Evolutionary conservation across 116 monocot species (phyloP), one percentile per base, ranked within the genome.

Genomic region (Posidonia oceanica): DNA sequence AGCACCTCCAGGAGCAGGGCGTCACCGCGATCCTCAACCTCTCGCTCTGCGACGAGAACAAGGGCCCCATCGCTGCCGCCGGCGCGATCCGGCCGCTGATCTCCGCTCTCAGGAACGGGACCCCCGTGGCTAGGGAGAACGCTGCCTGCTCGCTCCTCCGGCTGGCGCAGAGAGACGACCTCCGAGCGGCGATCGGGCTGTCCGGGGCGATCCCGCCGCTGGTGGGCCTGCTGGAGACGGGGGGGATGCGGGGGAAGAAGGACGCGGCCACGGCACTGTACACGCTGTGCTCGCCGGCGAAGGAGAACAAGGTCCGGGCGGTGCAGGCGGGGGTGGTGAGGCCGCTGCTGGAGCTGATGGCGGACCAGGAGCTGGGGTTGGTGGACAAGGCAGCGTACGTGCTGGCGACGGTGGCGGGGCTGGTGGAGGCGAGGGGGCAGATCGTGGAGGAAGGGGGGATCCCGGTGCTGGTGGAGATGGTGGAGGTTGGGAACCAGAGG

Each of bases 351-450:
- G 71, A 71, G 14, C 6, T 71, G 71, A 71, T 71, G 39, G 7
- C 59, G 48, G 71, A 71, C 17, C 42, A 38, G 44, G 29, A 61
- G 39, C 61, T 68, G 37, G 60, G 69, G 15, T 69, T 75, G 75
- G 61, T 53, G 69, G 69, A 75, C 62, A 75, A 75, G 75, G 75
- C 75, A 51, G 61, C 38, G 29, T 75, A 69, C 60, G 41, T 75
- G 16, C 14, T 75, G 75, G 18, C 56, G 52, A 11, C 48, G 0
- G 6, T 75, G 11, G 54, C 61, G 42, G 61, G 10, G 58, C 18
- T 59, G 5, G n/a, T 13, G 61, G 76, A 76, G 56, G 76, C 70
- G 53, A 63, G 53, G 54, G 40, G 13, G 36, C 55, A 36, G 54
- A 63, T 64, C 14, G 76, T 76, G 63, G 76, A 63, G n/a, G 69